A percentile compares a stretch with the other conserved stretches of the same genome.
Evolutionary conservation across 306 rosid species (phyloP).

Genomic region (Rosa multiflora): DNA sequence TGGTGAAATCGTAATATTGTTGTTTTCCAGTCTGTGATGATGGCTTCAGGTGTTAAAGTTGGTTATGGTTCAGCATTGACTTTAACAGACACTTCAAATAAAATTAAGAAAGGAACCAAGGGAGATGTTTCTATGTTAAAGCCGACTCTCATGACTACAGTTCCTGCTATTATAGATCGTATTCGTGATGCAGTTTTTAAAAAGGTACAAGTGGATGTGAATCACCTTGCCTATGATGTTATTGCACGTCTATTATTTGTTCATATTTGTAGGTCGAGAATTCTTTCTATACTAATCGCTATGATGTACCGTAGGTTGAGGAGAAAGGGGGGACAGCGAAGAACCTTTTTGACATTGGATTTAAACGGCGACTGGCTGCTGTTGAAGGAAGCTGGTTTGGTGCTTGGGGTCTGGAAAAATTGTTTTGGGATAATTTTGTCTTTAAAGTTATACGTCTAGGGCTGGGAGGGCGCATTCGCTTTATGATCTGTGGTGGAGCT

Average conservation of each 20-base stretch:
- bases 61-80: constrained; percentile 84
- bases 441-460: constrained; percentile 54
- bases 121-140: constrained; percentile 73
- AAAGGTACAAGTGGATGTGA: constrained; percentile 46
- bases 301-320: constrained; percentile 55
- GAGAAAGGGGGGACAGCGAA: constrained; percentile 62
- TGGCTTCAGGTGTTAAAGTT: constrained; percentile 66
- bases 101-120: constrained; percentile 86
- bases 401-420: constrained; percentile 84
- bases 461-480: constrained; percentile 74
- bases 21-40: constrained; percentile 76
- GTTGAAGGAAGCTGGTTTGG: constrained; percentile 97
- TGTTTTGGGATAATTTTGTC: constrained; percentile 67
- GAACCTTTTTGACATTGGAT: constrained; percentile 62
- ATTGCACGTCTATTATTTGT: not conserved
- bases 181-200: constrained; percentile 81
- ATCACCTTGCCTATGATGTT: not conserved
- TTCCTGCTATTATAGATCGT: constrained; percentile 92
- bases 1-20: constrained; percentile 29
- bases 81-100: constrained; percentile 76
- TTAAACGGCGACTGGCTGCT: constrained; percentile 62
- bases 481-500: constrained; percentile 91
- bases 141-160: constrained; percentile 82
- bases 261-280: constrained; percentile 10
- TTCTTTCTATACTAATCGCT: constrained; percentile 19